These are phyloP conservation scores for Mycena vitilis DNA, from an alignment of 768 basidiomycete genomes.

Conservation along the genomic window DNA sequence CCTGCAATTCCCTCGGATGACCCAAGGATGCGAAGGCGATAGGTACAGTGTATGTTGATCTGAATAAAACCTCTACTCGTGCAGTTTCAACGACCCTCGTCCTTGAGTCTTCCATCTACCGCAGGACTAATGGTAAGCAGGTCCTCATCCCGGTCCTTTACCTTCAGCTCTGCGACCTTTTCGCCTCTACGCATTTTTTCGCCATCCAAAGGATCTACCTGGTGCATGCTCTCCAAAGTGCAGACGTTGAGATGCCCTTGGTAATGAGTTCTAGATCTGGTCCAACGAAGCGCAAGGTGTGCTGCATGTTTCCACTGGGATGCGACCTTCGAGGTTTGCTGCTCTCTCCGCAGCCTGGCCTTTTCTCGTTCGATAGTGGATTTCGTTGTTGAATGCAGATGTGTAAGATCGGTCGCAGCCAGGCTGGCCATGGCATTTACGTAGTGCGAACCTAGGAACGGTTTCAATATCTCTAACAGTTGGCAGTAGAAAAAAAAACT, in stretches of 20 bases:
- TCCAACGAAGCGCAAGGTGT: conserved; percentile 53
- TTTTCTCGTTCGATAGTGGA: conserved; percentile 61
- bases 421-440: conserved; percentile 72
- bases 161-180: conserved; percentile 33
- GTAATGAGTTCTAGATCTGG: conserved; percentile 66
- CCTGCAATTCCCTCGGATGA: conserved; percentile 48
- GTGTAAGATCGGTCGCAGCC: conserved; percentile 41
- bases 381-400: conserved; percentile 58
- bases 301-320: conserved; percentile 63
- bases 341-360: conserved; percentile 49
- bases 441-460: conserved; percentile 71
- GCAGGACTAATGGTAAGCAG: conserved; percentile 69
- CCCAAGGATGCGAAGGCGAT: conserved; percentile 33
- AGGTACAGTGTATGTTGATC: conserved; percentile 2
- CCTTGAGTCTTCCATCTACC: conserved; percentile 75
- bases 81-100: conserved; percentile 53
- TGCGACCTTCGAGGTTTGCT: conserved; percentile 42
- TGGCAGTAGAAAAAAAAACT: background rate
- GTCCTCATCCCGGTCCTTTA: conserved; percentile 53
- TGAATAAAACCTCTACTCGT: conserved; percentile 3
- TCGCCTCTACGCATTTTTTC: conserved; percentile 53
- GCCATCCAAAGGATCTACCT: conserved; percentile 81
- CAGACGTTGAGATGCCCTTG: conserved; percentile 69
- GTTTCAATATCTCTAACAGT: conserved; percentile 2
- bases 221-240: conserved; percentile 80